phyloP scores from a whole-genome alignment of 768 basidiomycete species.

The Suillus luteus region DNA sequence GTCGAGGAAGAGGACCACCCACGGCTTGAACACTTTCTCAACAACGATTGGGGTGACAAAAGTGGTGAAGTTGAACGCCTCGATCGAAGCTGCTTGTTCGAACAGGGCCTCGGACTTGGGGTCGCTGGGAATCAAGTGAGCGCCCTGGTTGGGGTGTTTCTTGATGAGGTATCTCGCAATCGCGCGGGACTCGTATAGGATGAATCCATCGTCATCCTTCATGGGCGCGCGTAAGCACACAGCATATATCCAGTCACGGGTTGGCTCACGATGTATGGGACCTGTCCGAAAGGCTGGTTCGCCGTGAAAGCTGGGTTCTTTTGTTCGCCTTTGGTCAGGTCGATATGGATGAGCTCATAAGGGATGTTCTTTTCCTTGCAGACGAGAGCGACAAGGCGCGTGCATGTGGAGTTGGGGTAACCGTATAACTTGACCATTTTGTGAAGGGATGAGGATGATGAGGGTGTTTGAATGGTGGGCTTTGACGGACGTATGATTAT shows the following conservation, averaged over 20 bases:
- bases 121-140: constrained; percentile 50
- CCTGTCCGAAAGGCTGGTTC: constrained; percentile 60
- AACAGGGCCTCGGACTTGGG: constrained; percentile 34
- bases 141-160: constrained; percentile 55
- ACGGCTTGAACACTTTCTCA: constrained; percentile 59
- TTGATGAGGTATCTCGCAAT: constrained; percentile 58
- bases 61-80: constrained; percentile 52
- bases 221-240: neutral
- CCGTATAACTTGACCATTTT: constrained; percentile 42
- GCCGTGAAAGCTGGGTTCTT: constrained; percentile 45
- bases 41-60: constrained; percentile 38
- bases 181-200: constrained; percentile 63
- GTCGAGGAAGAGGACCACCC: constrained; percentile 18
- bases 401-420: constrained; percentile 43
- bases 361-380: constrained; percentile 59
- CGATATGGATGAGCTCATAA: constrained; percentile 50
- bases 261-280: constrained; percentile 44
- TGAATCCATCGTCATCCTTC: constrained; percentile 62
- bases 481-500: neutral
- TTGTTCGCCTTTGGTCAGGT: constrained; percentile 46
- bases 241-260: neutral
- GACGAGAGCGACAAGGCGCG: constrained; percentile 51
- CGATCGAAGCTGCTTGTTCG: constrained; percentile 43
- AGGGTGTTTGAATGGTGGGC: neutral
- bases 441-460: neutral